Base-by-base conservation (phyloP, 352 stramenopile species). In the Heterotrichella gracilis region DNA sequence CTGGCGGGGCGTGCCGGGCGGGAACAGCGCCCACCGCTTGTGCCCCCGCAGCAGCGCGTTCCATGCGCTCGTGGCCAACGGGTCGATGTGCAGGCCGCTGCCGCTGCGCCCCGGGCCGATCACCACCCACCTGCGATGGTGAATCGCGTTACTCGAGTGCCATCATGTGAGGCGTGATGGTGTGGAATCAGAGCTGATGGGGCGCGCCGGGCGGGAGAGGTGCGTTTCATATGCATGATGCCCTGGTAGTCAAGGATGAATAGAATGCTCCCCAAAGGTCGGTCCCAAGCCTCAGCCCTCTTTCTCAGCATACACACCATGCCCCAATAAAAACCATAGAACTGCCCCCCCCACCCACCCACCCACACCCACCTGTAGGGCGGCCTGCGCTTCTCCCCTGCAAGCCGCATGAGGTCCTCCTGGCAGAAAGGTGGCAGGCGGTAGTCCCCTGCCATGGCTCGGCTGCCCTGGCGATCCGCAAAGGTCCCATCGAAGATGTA, bases 1-100 rank as follows among this genome's bases (percentile, higher is more conserved):
- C n/a, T n/a, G n/a, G n/a, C n/a, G n/a, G 0, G 78, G 74, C 14
- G 76, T 79, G n/a, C 81, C 78, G 3, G 87, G 85, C 24, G 88
- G 87, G 73, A 96, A 95, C 2, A 96, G 80, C 0, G 91, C 81
- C 90, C 90, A 96, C 24, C 86, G 80, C 76, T 96, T 96, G 20
- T 79, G 76, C 25, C 90, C 90, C 39, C 90, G 82, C 1, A 95
- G 64, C 4, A 96, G 76, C 4, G 88, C 85, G 53, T 96, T 94
- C 89, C 88, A 96, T 0, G 89, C 90, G 69, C 88, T 92, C 0
- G 90, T 96, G 21, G 84, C 82, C 2, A 92, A 79, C 25, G 90
- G 90, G 74, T 96, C 90, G 20, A 92, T 82, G 72, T 96, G 90
- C 78, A 85, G 70, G 0, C 78, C 78, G 2, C 78, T 85, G 21